Evolutionary conservation across 768 basidiomycete genomes (phyloP).

Genomic region (Candolleomyces eurysporus): DNA sequence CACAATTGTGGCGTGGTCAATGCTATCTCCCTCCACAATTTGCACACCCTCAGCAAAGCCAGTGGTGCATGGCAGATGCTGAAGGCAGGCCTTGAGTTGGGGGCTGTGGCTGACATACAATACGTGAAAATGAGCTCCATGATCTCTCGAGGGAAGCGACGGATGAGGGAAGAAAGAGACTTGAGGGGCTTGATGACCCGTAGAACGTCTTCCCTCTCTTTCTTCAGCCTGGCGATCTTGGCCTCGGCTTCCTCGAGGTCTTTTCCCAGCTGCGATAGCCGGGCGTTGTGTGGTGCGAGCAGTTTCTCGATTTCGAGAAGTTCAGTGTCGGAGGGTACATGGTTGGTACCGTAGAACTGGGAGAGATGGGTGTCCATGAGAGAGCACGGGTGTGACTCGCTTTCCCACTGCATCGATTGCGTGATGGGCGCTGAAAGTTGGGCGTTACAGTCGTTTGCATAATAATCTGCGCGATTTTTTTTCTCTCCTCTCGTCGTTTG

Average conservation of each 20-base stretch:
- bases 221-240: background rate
- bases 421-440: no score
- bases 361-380: background rate
- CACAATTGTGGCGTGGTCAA: background rate
- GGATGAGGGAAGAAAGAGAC: background rate
- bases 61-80: background rate
- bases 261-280: background rate
- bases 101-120: background rate
- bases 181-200: background rate
- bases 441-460: no score
- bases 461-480: no score
- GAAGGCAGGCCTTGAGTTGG: background rate
- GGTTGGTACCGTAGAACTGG: background rate
- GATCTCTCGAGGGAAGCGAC: background rate
- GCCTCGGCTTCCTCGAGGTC: background rate
- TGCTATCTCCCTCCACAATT: background rate
- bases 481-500: no score
- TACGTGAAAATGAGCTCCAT: background rate
- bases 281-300: conserved; percentile 35
- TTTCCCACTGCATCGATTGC: no score
- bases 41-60: background rate
- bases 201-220: background rate
- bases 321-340: background rate
- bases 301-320: conserved; percentile 41
- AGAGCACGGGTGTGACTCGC: no score